Base-by-base conservation (phyloP, 106 monocot species). In the Dendrobium officinale region DNA sequence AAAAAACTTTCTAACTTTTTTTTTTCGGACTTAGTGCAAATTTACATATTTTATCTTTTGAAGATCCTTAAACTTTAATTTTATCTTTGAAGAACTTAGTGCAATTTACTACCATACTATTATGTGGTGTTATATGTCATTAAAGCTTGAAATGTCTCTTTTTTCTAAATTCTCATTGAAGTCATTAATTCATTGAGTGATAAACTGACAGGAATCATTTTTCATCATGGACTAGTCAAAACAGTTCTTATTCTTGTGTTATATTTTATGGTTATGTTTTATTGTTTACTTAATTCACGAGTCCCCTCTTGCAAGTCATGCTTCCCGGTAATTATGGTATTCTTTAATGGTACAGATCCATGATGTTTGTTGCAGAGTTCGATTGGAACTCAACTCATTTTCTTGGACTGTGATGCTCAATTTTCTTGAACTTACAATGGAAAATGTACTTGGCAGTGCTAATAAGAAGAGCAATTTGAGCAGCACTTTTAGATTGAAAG, bases 331-430 rank as follows among this genome's bases (percentile, higher is more conserved):
- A 49, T 26, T 26, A 0, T 48, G 24, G 49, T 76, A 43, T 49
- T 79, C 49, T 11, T 72, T 20, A 43, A 11, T 84, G 45, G 44
- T 86, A 84, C 87, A 97, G 94, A 88, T 94, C 77, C 85, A 97
- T 85, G 88, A 83, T 80, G 83, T 92, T 27, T 86, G 84, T 54
- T 88, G 83, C 81, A 94, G 80, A 78, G 85, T 88, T 27, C 85
- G 67, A 58, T 67, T 92, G 59, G 90, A 87, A 48, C 78, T 92
- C 20, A 85, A 85, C 82, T 77, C 89, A 84, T 78, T 93, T 61
- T 89, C 83, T 70, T 89, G 88, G 86, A 80, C 70, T 45, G 72
- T 67, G 37, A 78, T 94, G 56, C 51, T 97, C 75, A 88, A 88
- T 79, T 94, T 97, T 86, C 80, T 97, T 74, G 74, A 83, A 77